These are phyloP conservation scores for Colletotrichum sp. DNA, from an alignment of 2,329 filamentous ascomycete genomes.

Conservation along the genomic window DNA sequence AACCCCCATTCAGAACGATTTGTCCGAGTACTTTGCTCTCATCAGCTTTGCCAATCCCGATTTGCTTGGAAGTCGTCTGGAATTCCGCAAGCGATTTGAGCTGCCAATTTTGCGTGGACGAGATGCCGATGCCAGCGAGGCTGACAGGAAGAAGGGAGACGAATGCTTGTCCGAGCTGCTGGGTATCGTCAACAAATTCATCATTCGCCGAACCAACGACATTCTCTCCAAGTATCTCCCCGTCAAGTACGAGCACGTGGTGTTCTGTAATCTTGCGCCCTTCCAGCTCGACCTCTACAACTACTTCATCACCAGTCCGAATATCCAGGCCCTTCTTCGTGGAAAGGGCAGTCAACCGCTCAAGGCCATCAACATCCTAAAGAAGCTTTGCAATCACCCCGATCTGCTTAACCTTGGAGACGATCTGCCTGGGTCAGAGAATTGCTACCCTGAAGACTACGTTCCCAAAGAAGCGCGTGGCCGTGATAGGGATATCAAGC, in stretches of 20 bases:
- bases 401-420: conserved; percentile 84
- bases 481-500: conserved; percentile 88
- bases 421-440: conserved; percentile 87
- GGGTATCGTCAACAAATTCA: conserved; percentile 92
- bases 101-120: conserved; percentile 90
- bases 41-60: conserved; percentile 97
- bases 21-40: conserved; percentile 97
- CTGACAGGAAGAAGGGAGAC: conserved; percentile 82
- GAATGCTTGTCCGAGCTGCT: conserved; percentile 83
- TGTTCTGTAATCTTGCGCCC: conserved; percentile 93
- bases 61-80: conserved; percentile 83
- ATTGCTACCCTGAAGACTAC: conserved; percentile 83
- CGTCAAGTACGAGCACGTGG: conserved; percentile 98
- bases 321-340: conserved; percentile 88
- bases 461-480: conserved; percentile 87
- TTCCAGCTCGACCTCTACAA: conserved; percentile 96
- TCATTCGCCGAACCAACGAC: conserved; percentile 97
- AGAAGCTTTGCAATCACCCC: conserved; percentile 98
- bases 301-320: conserved; percentile 94
- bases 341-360: conserved; percentile 96
- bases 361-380: conserved; percentile 95
- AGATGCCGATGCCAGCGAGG: conserved; percentile 86
- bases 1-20: conserved; percentile 96
- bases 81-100: conserved; percentile 95
- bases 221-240: conserved; percentile 97